These are phyloP conservation scores for Lignosus rhinocerotis DNA, from an alignment of 1,284 basidiomycete genomes.

Conservation along the genomic window DNA sequence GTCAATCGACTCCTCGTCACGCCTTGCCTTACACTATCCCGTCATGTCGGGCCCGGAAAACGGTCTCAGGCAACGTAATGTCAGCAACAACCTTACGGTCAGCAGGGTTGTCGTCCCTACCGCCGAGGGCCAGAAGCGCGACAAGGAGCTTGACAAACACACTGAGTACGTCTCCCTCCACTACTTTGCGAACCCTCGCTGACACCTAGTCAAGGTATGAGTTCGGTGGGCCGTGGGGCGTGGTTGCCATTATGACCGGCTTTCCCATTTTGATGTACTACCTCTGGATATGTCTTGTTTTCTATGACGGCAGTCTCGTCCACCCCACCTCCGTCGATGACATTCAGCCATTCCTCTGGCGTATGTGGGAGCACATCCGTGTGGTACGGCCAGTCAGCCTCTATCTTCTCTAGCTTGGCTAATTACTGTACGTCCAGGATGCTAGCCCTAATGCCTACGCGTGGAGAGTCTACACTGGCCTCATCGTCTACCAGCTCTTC, in stretches of 20 bases:
- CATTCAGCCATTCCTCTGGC: slow-evolving; percentile 75
- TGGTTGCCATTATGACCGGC: slow-evolving; percentile 90
- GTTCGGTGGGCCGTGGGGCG: slow-evolving; percentile 94
- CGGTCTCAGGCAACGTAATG: slow-evolving; percentile 28
- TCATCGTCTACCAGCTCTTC: slow-evolving; percentile 88
- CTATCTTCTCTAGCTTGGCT: background rate
- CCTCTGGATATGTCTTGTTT: slow-evolving; percentile 97
- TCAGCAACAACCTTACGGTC: slow-evolving; percentile 16
- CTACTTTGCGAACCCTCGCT: background rate
- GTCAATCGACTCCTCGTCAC: background rate
- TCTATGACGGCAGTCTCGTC: slow-evolving; percentile 90
- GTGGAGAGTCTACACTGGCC: slow-evolving; percentile 86
- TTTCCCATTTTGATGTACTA: slow-evolving; percentile 97
- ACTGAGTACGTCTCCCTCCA: slow-evolving; percentile 50
- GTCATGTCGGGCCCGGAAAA: slow-evolving; percentile 20
- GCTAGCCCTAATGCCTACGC: slow-evolving; percentile 90
- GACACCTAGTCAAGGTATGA: slow-evolving; percentile 65
- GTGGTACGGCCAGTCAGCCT: slow-evolving; percentile 51
- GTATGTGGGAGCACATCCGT: slow-evolving; percentile 84
- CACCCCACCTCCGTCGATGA: slow-evolving; percentile 73
- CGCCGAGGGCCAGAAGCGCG: slow-evolving; percentile 67
- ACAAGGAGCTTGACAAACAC: slow-evolving; percentile 78
- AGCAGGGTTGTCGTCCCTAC: slow-evolving; percentile 37
- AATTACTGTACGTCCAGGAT: slow-evolving; percentile 53
- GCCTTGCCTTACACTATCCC: background rate